Conservation (phyloP, 768 basidiomycete species). For the Phylloporus sp. region DNA sequence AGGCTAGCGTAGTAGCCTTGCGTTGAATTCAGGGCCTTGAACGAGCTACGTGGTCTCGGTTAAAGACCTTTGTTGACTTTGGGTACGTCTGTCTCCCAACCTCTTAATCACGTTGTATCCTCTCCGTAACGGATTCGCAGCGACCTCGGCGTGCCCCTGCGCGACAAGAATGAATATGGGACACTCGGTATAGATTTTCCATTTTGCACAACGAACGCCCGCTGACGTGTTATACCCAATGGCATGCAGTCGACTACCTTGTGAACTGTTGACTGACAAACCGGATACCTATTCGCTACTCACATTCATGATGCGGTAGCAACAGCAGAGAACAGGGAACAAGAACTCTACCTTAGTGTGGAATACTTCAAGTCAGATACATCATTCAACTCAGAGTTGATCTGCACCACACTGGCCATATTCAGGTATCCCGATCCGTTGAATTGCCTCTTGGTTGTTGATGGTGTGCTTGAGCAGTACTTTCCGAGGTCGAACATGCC, state of each 20-base stretch:
- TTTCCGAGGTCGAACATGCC: conserved; percentile 66
- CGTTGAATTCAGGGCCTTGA: conserved; percentile 62
- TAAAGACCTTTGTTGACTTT: conserved; percentile 75
- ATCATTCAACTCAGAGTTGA: conserved; percentile 41
- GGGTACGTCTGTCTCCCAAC: conserved; percentile 45
- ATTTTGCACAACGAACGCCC: neutral
- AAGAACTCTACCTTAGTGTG: conserved; percentile 23
- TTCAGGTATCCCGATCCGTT: conserved; percentile 48
- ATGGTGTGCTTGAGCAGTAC: conserved; percentile 40
- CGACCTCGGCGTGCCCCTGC: conserved; percentile 76
- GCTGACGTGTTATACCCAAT: no score
- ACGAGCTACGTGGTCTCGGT: conserved; percentile 74
- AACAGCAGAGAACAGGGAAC: conserved; percentile 10
- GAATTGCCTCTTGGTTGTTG: neutral
- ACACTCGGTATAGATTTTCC: conserved; percentile 45
- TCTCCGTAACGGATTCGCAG: conserved; percentile 33
- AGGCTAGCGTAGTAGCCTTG: no score
- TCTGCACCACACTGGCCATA: conserved; percentile 86
- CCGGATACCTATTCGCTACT: conserved; percentile 62
- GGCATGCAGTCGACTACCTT: conserved; percentile 70
- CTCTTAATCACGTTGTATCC: neutral
- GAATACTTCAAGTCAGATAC: conserved; percentile 66
- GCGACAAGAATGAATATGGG: conserved; percentile 63
- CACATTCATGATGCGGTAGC: conserved; percentile 48
- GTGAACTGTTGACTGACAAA: conserved; percentile 61